phyloP scores from a whole-genome alignment of 169 alveolate species.

The Cryptosporidium bovis region DNA sequence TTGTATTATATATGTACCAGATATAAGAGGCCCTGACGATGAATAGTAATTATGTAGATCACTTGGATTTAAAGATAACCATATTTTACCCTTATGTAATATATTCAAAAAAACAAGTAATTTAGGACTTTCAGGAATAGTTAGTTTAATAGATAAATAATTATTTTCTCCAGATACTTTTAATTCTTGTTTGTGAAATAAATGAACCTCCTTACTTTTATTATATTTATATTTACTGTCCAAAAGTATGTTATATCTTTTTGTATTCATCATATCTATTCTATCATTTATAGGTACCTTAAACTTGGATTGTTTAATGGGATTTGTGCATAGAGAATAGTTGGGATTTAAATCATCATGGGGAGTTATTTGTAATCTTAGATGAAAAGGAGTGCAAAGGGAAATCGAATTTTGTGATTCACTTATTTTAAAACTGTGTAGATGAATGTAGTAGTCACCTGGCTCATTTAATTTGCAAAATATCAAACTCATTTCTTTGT shows the following conservation, averaged over 20 bases:
- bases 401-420: constrained; percentile 55
- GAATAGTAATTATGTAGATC: constrained; percentile 8
- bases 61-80: constrained; percentile 36
- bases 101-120: constrained; percentile 27
- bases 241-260: not conserved
- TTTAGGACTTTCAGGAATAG: constrained; percentile 25
- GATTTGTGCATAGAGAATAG: not conserved
- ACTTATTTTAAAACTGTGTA: constrained; percentile 38
- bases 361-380: constrained; percentile 24
- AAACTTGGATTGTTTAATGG: constrained; percentile 1
- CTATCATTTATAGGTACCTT: not conserved
- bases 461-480: constrained; percentile 29
- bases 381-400: constrained; percentile 55
- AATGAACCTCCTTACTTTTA: not conserved
- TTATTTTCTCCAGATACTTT: not conserved
- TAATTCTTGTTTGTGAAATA: not conserved
- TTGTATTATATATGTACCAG: constrained; percentile 49
- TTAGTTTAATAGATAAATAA: constrained; percentile 12
- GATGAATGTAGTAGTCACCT: constrained; percentile 39
- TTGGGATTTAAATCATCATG: not conserved
- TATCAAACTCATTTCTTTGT: constrained; percentile 36
- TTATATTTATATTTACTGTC: not conserved
- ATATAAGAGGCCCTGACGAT: constrained; percentile 40
- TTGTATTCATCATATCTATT: not conserved
- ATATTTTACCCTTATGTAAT: constrained; percentile 1